Conservation (phyloP, 148 eudicot species). For the Fagopyrum tataricum region DNA sequence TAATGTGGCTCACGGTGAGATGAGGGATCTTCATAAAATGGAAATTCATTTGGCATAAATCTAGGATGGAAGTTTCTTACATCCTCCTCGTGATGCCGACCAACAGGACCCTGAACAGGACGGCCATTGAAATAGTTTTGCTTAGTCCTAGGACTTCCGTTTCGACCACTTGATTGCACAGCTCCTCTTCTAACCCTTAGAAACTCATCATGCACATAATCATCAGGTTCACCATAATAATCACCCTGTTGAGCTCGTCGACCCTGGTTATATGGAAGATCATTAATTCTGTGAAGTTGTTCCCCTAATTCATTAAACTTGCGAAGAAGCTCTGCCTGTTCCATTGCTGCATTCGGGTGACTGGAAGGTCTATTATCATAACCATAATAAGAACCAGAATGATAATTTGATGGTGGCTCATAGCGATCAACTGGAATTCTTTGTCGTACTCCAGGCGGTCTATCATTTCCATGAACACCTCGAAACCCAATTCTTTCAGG, state of each 20-base stretch:
- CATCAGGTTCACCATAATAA: slow-evolving; percentile 21
- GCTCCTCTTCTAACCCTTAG: slow-evolving; percentile 23
- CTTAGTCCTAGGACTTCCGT: slow-evolving; percentile 16
- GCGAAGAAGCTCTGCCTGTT: slow-evolving; percentile 49
- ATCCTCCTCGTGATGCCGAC: not conserved
- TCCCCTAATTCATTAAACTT: slow-evolving; percentile 53
- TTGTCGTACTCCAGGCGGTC: slow-evolving; percentile 16
- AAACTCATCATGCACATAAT: slow-evolving; percentile 32
- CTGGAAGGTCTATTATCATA: slow-evolving; percentile 27
- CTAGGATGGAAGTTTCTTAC: not conserved
- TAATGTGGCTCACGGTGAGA: slow-evolving; percentile 22
- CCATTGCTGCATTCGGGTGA: slow-evolving; percentile 13
- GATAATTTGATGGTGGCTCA: not conserved
- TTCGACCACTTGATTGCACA: slow-evolving; percentile 21
- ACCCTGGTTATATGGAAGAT: slow-evolving; percentile 23
- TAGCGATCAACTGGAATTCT: slow-evolving; percentile 25
- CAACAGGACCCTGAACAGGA: slow-evolving; percentile 1
- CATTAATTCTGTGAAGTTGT: slow-evolving; percentile 39
- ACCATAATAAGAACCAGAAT: not conserved
- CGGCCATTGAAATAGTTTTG: slow-evolving; percentile 20
- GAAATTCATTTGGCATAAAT: slow-evolving; percentile 5
- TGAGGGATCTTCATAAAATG: slow-evolving; percentile 21
- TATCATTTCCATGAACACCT: slow-evolving; percentile 14
- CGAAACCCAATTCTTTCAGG: slow-evolving; percentile 18
- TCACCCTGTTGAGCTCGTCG: slow-evolving; percentile 17